Percentiles rank a stretch among this genome's conserved stretches.
phyloP scores from a whole-genome alignment of 1,284 basidiomycete species.

The Tremellales sp. region DNA sequence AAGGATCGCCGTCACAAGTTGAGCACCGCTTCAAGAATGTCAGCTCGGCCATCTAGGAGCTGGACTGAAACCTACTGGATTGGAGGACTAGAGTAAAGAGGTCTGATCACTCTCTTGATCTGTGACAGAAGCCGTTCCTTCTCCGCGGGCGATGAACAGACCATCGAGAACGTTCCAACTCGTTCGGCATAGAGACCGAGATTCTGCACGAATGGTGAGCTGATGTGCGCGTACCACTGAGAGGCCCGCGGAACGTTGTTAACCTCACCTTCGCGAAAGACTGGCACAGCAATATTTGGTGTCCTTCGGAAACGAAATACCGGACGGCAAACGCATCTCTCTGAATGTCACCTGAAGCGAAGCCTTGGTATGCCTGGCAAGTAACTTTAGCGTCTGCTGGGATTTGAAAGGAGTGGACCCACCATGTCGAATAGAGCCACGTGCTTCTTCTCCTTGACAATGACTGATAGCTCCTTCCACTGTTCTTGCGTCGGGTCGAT shows the following conservation, averaged over 20 bases:
- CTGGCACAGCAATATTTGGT: conserved; percentile 81
- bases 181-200: conserved; percentile 98
- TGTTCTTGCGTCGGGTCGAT: conserved; percentile 91
- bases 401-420: conserved; percentile 58
- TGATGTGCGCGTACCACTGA: background rate
- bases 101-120: conserved; percentile 92
- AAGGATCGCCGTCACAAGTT: conserved; percentile 80
- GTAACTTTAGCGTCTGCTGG: background rate
- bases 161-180: conserved; percentile 89
- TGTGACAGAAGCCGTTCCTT: conserved; percentile 88
- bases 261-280: conserved; percentile 79
- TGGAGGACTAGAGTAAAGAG: conserved; percentile 98
- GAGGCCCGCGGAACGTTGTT: background rate
- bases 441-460: conserved; percentile 64
- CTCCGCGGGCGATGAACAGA: conserved; percentile 69
- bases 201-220: conserved; percentile 55
- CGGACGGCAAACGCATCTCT: conserved; percentile 93
- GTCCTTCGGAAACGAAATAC: conserved; percentile 85
- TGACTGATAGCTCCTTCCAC: conserved; percentile 86
- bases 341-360: conserved; percentile 82
- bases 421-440: conserved; percentile 61
- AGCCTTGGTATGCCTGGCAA: conserved; percentile 87
- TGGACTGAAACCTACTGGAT: conserved; percentile 55
- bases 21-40: conserved; percentile 63
- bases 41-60: background rate